Percentiles rank a stretch among this genome's conserved stretches.
Evolutionary conservation across 768 basidiomycete species (phyloP).

Genomic region (Kwoniella shandongensis): DNA sequence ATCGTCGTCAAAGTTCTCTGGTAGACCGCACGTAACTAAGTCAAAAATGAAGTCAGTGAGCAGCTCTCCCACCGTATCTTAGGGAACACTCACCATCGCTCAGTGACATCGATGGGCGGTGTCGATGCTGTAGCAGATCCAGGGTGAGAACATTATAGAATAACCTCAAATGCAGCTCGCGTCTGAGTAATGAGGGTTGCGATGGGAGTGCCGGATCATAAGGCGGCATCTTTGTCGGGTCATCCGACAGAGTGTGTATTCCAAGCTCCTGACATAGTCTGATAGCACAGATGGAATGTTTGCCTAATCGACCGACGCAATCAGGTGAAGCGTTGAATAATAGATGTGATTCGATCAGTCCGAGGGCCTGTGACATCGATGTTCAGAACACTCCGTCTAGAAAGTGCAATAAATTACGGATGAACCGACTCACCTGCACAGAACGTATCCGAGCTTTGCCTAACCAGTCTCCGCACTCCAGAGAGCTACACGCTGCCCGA

Average conservation of each 20-base stretch:
- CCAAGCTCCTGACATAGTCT: conserved; percentile 6
- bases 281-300: conserved; percentile 1
- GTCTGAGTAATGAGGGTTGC: conserved; percentile 1
- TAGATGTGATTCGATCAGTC: neutral
- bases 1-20: conserved; percentile 5
- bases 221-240: conserved; percentile 1
- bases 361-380: neutral
- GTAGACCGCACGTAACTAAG: conserved; percentile 3
- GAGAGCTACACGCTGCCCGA: neutral
- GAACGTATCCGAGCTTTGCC: conserved; percentile 5
- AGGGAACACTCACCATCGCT: neutral
- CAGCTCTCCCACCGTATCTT: too few species aligned
- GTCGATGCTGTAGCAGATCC: conserved; percentile 4
- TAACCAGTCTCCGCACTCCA: conserved; percentile 9
- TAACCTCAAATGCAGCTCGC: neutral
- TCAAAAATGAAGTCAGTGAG: too few species aligned
- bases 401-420: neutral
- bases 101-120: conserved; percentile 1
- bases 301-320: conserved; percentile 2
- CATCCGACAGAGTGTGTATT: conserved; percentile 1
- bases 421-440: neutral
- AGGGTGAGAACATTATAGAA: conserved; percentile 1
- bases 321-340: conserved; percentile 3
- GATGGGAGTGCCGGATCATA: conserved; percentile 1
- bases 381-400: neutral